phyloP scores from a whole-genome alignment of 768 basidiomycete genomes.

The Paxillus involutus region DNA sequence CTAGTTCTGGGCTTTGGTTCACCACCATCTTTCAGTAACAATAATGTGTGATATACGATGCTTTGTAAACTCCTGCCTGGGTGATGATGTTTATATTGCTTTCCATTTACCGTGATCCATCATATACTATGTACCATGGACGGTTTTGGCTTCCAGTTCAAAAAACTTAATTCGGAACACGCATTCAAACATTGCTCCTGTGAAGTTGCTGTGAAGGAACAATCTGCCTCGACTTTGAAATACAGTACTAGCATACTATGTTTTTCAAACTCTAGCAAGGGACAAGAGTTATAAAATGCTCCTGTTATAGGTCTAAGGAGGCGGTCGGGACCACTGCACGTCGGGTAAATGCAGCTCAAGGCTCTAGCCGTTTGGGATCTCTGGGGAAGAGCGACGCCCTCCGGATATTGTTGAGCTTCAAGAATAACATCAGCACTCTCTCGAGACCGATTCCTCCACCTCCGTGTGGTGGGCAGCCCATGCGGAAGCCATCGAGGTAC shows the following conservation, averaged over 20 bases:
- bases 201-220: conserved; percentile 8
- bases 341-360: conserved; percentile 41
- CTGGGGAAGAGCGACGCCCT: conserved; percentile 93
- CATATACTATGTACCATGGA: conserved; percentile 25
- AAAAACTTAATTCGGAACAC: conserved; percentile 28
- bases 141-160: conserved; percentile 10
- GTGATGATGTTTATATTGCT: conserved; percentile 24
- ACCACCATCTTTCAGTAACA: conserved; percentile 12
- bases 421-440: conserved; percentile 95
- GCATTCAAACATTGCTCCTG: conserved; percentile 14
- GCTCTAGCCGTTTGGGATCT: conserved; percentile 93
- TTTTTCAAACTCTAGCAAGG: not conserved
- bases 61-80: conserved; percentile 18
- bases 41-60: conserved; percentile 2
- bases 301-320: not conserved
- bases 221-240: conserved; percentile 16
- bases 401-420: conserved; percentile 95
- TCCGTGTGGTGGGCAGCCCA: conserved; percentile 95
- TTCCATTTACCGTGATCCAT: conserved; percentile 17
- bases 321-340: not conserved
- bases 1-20: not conserved
- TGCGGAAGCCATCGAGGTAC: conserved; percentile 92
- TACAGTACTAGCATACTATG: conserved; percentile 11
- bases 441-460: conserved; percentile 96
- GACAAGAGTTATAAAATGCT: not conserved